Conservation (phyloP, 805 yeast species). For the Hyphopichia homilentoma region DNA sequence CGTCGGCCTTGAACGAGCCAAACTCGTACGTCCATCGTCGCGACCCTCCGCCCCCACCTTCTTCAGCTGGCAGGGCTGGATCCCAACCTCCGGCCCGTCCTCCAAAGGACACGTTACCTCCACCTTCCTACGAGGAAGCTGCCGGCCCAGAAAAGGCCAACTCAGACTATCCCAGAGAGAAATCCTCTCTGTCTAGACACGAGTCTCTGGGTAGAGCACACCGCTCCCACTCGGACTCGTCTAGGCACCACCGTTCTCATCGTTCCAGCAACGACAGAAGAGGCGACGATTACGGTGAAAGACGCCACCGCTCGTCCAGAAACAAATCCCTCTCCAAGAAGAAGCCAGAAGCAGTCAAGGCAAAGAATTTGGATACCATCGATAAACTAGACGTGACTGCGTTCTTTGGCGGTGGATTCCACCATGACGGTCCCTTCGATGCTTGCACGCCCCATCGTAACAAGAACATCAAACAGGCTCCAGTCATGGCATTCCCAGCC, state of each 20-base stretch:
- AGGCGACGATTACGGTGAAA: constrained; percentile 9
- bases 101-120: constrained; percentile 35
- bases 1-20: constrained; percentile 41
- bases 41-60: constrained; percentile 27
- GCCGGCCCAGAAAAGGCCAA: constrained; percentile 45
- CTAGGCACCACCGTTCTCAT: constrained; percentile 1
- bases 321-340: constrained; percentile 37
- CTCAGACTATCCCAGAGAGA: constrained; percentile 54
- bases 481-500: constrained; percentile 91
- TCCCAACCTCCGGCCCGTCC: constrained; percentile 23
- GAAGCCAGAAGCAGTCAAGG: constrained; percentile 43
- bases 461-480: constrained; percentile 70
- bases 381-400: constrained; percentile 97
- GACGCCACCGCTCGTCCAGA: constrained; percentile 14
- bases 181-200: constrained; percentile 12
- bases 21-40: constrained; percentile 35
- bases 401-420: constrained; percentile 89
- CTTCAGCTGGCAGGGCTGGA: constrained; percentile 4
- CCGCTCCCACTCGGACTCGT: constrained; percentile 6
- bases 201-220: constrained; percentile 6
- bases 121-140: constrained; percentile 71
- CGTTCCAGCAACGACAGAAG: constrained; percentile 14
- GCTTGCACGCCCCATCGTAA: constrained; percentile 98
- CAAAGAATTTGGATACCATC: constrained; percentile 85
- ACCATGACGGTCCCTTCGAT: constrained; percentile 98